phyloP scores from a whole-genome alignment of 176 grass and related monocot genomes.

The Aegilops longissima region DNA sequence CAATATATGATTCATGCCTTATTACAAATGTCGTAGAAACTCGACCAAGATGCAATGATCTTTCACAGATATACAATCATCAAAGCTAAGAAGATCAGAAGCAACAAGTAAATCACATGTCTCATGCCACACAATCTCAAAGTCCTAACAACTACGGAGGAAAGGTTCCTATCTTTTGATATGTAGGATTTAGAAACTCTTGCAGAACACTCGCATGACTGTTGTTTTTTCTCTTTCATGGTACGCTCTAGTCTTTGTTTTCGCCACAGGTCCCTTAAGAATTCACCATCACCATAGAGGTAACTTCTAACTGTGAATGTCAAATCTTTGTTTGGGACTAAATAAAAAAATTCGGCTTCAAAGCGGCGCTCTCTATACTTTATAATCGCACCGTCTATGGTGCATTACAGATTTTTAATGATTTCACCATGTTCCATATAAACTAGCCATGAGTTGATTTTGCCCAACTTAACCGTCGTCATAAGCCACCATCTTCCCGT shows the following conservation, averaged over 20 bases:
- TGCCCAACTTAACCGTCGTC: background rate
- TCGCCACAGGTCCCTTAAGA: background rate
- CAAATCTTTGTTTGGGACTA: background rate
- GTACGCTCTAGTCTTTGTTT: background rate
- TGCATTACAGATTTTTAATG: too few relatives aligned
- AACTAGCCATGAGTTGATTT: background rate
- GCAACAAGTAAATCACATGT: background rate
- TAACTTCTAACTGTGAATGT: background rate
- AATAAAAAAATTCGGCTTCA: background rate
- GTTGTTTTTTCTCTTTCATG: background rate
- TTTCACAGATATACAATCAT: background rate
- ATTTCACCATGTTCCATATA: too few relatives aligned
- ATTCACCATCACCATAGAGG: background rate
- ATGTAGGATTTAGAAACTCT: too few relatives aligned
- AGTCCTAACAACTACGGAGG: background rate
- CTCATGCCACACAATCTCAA: background rate
- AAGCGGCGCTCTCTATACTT: background rate
- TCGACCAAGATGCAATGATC: background rate
- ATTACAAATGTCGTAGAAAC: background rate
- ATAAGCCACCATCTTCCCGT: background rate
- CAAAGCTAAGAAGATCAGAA: background rate
- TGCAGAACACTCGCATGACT: background rate
- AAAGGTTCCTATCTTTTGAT: background rate
- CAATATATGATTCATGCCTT: too few relatives aligned
- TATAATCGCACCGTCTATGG: background rate